These are phyloP conservation scores for Colletotrichum theobromicola DNA, from an alignment of 2,329 filamentous ascomycete species.

Conservation along the genomic window DNA sequence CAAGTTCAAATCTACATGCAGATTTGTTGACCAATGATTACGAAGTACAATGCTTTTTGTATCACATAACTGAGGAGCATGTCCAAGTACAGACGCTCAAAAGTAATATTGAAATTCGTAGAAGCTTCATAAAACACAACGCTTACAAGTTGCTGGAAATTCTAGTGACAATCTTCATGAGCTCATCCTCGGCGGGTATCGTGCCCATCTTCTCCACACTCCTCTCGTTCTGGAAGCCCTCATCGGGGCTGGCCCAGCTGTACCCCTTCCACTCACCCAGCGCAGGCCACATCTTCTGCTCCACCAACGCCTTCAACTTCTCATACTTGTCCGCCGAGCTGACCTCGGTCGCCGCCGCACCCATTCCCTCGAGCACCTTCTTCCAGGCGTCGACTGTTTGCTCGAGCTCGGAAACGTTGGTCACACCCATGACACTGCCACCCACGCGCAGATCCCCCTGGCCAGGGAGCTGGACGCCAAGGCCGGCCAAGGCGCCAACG, in stretches of 20 bases:
- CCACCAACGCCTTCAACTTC: conserved; percentile 38
- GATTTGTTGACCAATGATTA: neutral
- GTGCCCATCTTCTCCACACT: conserved; percentile 4
- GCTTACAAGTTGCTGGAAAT: conserved; percentile 1
- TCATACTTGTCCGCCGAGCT: conserved; percentile 29
- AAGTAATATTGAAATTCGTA: neutral
- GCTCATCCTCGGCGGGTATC: conserved; percentile 3
- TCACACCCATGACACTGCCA: conserved; percentile 70
- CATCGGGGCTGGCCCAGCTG: conserved; percentile 65
- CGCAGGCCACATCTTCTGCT: conserved; percentile 55
- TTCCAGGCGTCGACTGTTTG: conserved; percentile 65
- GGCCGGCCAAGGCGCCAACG: conserved; percentile 50
- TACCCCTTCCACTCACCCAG: conserved; percentile 69
- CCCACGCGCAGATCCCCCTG: conserved; percentile 44
- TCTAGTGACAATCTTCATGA: conserved; percentile 7
- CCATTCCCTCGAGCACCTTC: conserved; percentile 52
- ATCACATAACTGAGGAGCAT: neutral
- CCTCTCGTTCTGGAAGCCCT: conserved; percentile 45
- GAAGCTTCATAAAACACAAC: neutral
- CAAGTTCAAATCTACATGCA: too few relatives aligned
- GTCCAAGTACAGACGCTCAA: accelerated
- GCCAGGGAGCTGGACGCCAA: conserved; percentile 21
- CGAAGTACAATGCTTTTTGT: accelerated
- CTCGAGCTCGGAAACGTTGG: conserved; percentile 67
- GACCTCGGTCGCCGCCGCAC: conserved; percentile 33